phyloP scores from a whole-genome alignment of 352 stramenopile genomes.

The Phytophthora tubulina region DNA sequence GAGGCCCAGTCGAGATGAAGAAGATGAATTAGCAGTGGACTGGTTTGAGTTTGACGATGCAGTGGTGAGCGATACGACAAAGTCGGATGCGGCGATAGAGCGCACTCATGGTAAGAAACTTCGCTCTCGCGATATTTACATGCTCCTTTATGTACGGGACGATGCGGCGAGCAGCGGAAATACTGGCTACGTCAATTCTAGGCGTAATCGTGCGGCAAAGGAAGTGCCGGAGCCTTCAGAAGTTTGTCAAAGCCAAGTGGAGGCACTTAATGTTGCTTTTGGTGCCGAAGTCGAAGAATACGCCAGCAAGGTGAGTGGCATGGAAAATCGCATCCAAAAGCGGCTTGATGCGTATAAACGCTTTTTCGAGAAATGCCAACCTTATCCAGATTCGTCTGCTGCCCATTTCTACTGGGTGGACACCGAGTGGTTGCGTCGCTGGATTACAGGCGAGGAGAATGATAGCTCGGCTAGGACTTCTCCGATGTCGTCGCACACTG shows the following conservation, averaged over 20 bases:
- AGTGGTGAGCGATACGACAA: constrained; percentile 64
- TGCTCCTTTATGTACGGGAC: constrained; percentile 83
- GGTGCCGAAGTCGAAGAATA: constrained; percentile 61
- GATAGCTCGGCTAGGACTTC: constrained; percentile 15
- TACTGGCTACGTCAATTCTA: background rate
- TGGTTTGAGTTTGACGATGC: constrained; percentile 91
- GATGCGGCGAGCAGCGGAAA: constrained; percentile 21
- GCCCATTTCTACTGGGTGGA: constrained; percentile 79
- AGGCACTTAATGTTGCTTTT: constrained; percentile 64
- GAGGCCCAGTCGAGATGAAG: constrained; percentile 7
- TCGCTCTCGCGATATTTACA: constrained; percentile 86
- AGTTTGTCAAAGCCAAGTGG: constrained; percentile 56
- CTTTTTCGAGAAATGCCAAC: constrained; percentile 67
- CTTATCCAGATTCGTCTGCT: constrained; percentile 47
- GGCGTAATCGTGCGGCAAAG: background rate
- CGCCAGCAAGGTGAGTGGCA: constrained; percentile 44
- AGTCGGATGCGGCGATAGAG: constrained; percentile 51
- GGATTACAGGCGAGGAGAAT: constrained; percentile 70
- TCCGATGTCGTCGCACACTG: constrained; percentile 18
- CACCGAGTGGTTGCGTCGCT: constrained; percentile 64
- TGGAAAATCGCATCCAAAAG: constrained; percentile 64
- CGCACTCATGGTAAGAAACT: constrained; percentile 58
- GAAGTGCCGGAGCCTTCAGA: constrained; percentile 37
- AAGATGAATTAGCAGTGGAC: constrained; percentile 28
- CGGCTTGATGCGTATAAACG: constrained; percentile 64